Conservation (phyloP, 495 filamentous ascomycete species). For the Xylaria telfairii region DNA sequence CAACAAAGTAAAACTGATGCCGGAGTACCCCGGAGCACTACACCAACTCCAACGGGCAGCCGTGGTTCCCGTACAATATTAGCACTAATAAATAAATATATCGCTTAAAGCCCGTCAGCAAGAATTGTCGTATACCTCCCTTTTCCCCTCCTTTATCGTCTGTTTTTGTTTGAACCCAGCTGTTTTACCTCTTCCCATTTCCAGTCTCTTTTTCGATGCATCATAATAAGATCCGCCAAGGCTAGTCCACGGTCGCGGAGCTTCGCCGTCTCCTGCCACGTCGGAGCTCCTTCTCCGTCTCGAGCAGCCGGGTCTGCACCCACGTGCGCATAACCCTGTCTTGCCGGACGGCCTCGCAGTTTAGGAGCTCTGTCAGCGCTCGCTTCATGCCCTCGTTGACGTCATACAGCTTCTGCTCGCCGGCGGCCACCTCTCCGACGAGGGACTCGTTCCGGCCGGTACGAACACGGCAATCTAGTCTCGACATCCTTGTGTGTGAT, state of each 20-base stretch:
- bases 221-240: background rate
- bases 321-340: slow-evolving; percentile 65
- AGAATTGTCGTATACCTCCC: background rate
- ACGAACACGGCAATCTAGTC: slow-evolving; percentile 19
- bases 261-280: slow-evolving; percentile 52
- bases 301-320: slow-evolving; percentile 68
- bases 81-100: background rate
- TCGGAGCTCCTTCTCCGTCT: slow-evolving; percentile 66
- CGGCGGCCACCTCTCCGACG: slow-evolving; percentile 52
- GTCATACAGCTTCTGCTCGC: slow-evolving; percentile 60
- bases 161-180: background rate
- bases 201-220: background rate
- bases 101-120: background rate
- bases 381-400: slow-evolving; percentile 71
- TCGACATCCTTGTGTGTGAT: slow-evolving; percentile 31
- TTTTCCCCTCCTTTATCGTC: background rate
- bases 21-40: background rate
- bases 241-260: slow-evolving; percentile 27
- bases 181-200: background rate
- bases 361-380: slow-evolving; percentile 68
- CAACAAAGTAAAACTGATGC: background rate
- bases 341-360: slow-evolving; percentile 61
- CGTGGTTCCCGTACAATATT: background rate
- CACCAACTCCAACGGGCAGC: background rate
- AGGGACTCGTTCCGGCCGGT: slow-evolving; percentile 45